Conservation (phyloP, 2,329 filamentous ascomycete genomes). For the Monilinia aucupariae region DNA sequence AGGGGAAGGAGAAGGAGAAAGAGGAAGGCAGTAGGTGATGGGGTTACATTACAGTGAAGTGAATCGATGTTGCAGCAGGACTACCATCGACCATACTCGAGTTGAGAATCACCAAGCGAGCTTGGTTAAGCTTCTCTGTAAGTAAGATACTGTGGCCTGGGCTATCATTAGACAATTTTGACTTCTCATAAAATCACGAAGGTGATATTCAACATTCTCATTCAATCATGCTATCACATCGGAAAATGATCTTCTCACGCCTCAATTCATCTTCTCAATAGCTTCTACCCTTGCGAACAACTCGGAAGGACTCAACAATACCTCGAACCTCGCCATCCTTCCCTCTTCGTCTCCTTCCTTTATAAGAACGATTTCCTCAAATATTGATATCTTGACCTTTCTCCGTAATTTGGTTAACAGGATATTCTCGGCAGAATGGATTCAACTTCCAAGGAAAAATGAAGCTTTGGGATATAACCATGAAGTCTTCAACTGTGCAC, state of each 20-base stretch:
- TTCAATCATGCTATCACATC: neutral
- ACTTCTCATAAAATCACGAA: neutral
- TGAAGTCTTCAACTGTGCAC: no score
- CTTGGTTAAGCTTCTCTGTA: neutral
- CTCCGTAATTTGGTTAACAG: no score
- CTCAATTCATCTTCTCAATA: neutral
- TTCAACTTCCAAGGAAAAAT: no score
- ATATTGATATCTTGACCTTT: slow-evolving; percentile 18
- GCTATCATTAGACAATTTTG: neutral
- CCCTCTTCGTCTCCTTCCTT: slow-evolving; percentile 11
- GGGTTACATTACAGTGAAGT: neutral
- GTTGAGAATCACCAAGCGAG: neutral
- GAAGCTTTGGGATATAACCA: no score
- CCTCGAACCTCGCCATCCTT: neutral
- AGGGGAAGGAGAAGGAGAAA: neutral
- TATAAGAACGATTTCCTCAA: slow-evolving; percentile 17
- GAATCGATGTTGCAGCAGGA: neutral
- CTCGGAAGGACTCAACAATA: neutral
- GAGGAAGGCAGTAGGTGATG: neutral
- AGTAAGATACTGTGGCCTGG: neutral
- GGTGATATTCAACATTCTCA: neutral
- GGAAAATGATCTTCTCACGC: neutral
- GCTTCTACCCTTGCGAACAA: neutral
- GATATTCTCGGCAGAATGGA: no score
- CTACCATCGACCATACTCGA: neutral